A percentile compares a stretch with the other conserved stretches of the same genome.
Evolutionary conservation across 2,329 filamentous ascomycete genomes (phyloP).

Genomic region (Hypoxylon sp.): DNA sequence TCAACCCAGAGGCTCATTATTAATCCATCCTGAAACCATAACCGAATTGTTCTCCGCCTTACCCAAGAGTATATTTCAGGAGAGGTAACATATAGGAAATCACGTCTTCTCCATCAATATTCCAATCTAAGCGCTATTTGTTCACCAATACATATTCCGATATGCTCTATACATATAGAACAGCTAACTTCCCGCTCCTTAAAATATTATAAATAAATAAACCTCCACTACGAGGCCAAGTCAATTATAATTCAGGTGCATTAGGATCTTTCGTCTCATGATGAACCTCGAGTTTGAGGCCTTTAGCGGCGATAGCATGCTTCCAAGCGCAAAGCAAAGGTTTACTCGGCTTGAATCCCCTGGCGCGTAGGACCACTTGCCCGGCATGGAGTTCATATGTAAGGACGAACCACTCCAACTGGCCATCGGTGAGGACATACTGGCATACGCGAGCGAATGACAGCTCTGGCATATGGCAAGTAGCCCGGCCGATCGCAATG

Average conservation of each 20-base stretch:
- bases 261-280: slow-evolving; percentile 23
- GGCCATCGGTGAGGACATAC: slow-evolving; percentile 35
- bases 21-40: background rate
- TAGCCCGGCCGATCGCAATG: slow-evolving; percentile 32
- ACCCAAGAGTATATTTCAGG: background rate
- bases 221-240: background rate
- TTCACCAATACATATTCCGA: background rate
- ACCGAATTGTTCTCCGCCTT: background rate
- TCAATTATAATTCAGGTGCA: slow-evolving; percentile 26
- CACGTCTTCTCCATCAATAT: background rate
- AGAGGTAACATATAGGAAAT: background rate
- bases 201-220: too few species aligned
- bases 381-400: slow-evolving; percentile 26
- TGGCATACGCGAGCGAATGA: slow-evolving; percentile 38
- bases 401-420: slow-evolving; percentile 40
- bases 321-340: slow-evolving; percentile 30
- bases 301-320: slow-evolving; percentile 9
- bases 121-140: background rate
- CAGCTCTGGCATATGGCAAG: slow-evolving; percentile 35
- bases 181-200: background rate
- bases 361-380: slow-evolving; percentile 13
- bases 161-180: background rate
- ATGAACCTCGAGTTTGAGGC: slow-evolving; percentile 17
- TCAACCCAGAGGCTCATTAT: background rate
- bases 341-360: slow-evolving; percentile 32